Evolutionary conservation across 805 yeast genomes (phyloP).

Genomic region (Kodamaea neixiangensis): DNA sequence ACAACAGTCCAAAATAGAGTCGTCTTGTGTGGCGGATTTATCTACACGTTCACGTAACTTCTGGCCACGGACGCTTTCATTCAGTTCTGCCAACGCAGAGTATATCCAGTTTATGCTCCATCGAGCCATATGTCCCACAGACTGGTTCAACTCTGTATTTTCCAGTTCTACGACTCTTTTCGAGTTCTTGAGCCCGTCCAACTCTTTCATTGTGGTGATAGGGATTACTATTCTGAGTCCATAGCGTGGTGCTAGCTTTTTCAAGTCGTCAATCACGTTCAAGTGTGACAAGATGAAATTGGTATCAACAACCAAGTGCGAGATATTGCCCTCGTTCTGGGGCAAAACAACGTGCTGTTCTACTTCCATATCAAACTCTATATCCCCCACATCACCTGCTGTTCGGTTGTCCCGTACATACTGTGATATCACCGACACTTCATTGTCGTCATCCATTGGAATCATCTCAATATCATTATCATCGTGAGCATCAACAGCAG

Average conservation of each 20-base stretch:
- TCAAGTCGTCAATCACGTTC: slow-evolving; percentile 54
- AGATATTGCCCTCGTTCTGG: slow-evolving; percentile 16
- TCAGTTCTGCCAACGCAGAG: slow-evolving; percentile 51
- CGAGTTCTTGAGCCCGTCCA: slow-evolving; percentile 77
- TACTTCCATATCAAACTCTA: slow-evolving; percentile 10
- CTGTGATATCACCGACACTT: slow-evolving; percentile 45
- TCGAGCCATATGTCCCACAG: slow-evolving; percentile 62
- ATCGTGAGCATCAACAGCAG: slow-evolving; percentile 3
- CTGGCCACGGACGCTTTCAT: slow-evolving; percentile 64
- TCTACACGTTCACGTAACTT: slow-evolving; percentile 55
- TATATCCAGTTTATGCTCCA: slow-evolving; percentile 81
- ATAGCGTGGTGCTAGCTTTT: slow-evolving; percentile 39
- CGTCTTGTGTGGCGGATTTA: slow-evolving; percentile 57
- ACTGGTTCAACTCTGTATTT: slow-evolving; percentile 20
- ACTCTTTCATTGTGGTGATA: slow-evolving; percentile 64
- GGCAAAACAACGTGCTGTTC: slow-evolving; percentile 14
- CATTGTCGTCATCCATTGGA: slow-evolving; percentile 48
- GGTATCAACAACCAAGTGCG: slow-evolving; percentile 73
- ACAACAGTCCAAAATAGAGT: slow-evolving; percentile 85
- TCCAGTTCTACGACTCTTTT: slow-evolving; percentile 16
- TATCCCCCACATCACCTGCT: slow-evolving; percentile 6
- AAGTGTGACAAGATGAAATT: slow-evolving; percentile 77
- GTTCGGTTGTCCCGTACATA: slow-evolving; percentile 24
- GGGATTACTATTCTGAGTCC: slow-evolving; percentile 67
- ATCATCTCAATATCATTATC: slow-evolving; percentile 47